Evolutionary conservation across 305 asterid species (phyloP).

Genomic region (Rubia balearica): DNA sequence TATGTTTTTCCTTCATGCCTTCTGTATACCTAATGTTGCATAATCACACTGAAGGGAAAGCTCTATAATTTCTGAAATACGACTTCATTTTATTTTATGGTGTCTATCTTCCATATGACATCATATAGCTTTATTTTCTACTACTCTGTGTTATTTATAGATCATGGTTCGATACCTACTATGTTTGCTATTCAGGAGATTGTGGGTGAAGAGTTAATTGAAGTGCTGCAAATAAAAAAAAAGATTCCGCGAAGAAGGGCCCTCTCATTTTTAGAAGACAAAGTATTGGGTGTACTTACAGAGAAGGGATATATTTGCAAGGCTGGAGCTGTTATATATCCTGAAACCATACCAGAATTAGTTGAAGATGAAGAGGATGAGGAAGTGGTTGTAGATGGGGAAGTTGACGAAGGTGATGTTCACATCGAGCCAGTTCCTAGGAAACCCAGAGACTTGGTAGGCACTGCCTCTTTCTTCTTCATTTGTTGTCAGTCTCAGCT

Average conservation of each 20-base stretch:
- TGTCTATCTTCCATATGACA: not conserved
- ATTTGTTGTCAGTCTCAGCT: not conserved
- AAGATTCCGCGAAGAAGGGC: slow-evolving; percentile 93
- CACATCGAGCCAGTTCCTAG: slow-evolving; percentile 68
- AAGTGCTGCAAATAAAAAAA: slow-evolving; percentile 73
- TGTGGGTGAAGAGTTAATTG: slow-evolving; percentile 78
- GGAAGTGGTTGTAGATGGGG: slow-evolving; percentile 92
- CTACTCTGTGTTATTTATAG: not conserved
- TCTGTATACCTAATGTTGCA: not conserved
- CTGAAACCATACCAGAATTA: slow-evolving; percentile 56
- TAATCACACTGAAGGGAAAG: not conserved
- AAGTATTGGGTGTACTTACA: slow-evolving; percentile 71
- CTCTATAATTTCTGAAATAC: not conserved
- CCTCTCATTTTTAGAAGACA: slow-evolving; percentile 56
- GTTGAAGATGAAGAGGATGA: slow-evolving; percentile 89
- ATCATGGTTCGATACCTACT: not conserved
- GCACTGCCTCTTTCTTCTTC: slow-evolving; percentile 12
- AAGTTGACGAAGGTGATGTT: slow-evolving; percentile 96
- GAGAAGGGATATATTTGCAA: slow-evolving; percentile 84
- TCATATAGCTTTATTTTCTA: not conserved
- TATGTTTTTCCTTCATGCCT: not conserved
- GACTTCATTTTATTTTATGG: not conserved
- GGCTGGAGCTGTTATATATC: slow-evolving; percentile 39
- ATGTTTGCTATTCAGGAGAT: slow-evolving; percentile 55
- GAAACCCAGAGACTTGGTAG: slow-evolving; percentile 67